Evolutionary conservation across 352 stramenopile species (phyloP).

Genomic region (Globisporangium polare): DNA sequence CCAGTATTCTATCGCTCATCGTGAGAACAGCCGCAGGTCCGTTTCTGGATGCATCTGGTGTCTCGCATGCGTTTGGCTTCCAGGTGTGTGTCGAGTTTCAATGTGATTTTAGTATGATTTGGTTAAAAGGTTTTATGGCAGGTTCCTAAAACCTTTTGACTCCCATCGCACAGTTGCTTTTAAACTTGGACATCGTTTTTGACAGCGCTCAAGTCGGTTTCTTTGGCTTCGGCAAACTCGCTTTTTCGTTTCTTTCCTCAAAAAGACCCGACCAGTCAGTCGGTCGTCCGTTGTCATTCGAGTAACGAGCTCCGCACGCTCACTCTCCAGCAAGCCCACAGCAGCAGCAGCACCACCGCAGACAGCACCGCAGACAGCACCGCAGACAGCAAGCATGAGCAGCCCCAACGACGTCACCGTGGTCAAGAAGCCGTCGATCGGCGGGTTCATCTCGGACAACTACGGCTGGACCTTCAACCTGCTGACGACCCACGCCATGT

Average conservation of each 20-base stretch:
- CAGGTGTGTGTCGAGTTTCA: too few species aligned
- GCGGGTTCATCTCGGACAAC: constrained; percentile 67
- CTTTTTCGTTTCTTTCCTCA: constrained; percentile 1
- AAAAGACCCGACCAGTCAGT: neutral
- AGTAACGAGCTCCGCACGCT: neutral
- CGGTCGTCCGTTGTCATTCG: neutral
- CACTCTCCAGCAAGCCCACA: neutral
- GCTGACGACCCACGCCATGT: constrained; percentile 74
- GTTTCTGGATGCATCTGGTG: too few species aligned
- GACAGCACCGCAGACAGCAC: too few species aligned
- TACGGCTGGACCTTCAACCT: constrained; percentile 85
- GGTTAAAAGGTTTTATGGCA: too few species aligned
- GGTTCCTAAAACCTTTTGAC: too few species aligned
- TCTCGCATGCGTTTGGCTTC: too few species aligned
- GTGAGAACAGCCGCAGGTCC: too few species aligned
- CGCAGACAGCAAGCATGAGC: neutral
- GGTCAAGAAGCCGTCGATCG: constrained; percentile 31
- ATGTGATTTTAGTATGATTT: too few species aligned
- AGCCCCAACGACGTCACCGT: neutral
- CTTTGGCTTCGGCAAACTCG: neutral
- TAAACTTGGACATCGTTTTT: neutral
- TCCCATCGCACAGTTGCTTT: neutral
- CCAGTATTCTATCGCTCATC: too few species aligned
- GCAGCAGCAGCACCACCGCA: too few species aligned
- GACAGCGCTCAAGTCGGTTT: neutral